Evolutionary conservation across 139 green algal species (phyloP).

Genomic region (Closterium sp.): DNA sequence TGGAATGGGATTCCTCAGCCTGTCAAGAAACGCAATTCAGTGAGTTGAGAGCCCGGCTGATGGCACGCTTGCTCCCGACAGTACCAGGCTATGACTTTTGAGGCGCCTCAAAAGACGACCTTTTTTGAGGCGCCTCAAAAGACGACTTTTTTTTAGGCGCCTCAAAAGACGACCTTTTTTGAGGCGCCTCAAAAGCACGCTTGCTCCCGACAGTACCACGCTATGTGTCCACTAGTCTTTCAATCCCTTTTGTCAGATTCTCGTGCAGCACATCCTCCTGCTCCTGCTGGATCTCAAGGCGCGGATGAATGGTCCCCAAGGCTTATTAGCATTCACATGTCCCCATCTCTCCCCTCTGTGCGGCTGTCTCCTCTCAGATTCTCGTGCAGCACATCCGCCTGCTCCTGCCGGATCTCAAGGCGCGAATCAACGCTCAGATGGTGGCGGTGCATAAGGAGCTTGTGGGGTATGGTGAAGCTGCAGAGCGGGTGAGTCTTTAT

Average conservation of each 20-base stretch:
- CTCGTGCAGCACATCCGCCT: slow-evolving; percentile 82
- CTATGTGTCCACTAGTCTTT: background rate
- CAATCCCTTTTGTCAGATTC: slow-evolving; percentile 57
- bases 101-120: too few relatives aligned
- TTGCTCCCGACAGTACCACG: too few relatives aligned
- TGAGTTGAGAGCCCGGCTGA: too few relatives aligned
- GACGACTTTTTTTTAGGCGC: too few relatives aligned
- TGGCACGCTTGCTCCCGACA: too few relatives aligned
- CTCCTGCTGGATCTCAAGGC: slow-evolving; percentile 83
- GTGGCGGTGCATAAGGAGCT: slow-evolving; percentile 62
- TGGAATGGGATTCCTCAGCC: slow-evolving; percentile 53
- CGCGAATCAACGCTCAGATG: slow-evolving; percentile 74
- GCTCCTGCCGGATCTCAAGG: slow-evolving; percentile 83
- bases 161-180: too few relatives aligned
- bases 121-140: too few relatives aligned
- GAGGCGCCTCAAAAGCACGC: too few relatives aligned
- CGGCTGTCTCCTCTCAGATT: too few relatives aligned
- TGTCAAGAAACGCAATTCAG: slow-evolving; percentile 72
- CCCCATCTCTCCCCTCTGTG: too few relatives aligned
- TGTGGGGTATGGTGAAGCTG: slow-evolving; percentile 39
- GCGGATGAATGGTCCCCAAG: too few relatives aligned
- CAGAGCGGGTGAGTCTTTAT: slow-evolving; percentile 29
- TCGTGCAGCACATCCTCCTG: slow-evolving; percentile 80
- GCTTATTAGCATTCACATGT: too few relatives aligned
- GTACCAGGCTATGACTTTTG: background rate